These are phyloP conservation scores for Penicillium corylophilum DNA, from an alignment of 2,329 filamentous ascomycete genomes.

Conservation along the genomic window DNA sequence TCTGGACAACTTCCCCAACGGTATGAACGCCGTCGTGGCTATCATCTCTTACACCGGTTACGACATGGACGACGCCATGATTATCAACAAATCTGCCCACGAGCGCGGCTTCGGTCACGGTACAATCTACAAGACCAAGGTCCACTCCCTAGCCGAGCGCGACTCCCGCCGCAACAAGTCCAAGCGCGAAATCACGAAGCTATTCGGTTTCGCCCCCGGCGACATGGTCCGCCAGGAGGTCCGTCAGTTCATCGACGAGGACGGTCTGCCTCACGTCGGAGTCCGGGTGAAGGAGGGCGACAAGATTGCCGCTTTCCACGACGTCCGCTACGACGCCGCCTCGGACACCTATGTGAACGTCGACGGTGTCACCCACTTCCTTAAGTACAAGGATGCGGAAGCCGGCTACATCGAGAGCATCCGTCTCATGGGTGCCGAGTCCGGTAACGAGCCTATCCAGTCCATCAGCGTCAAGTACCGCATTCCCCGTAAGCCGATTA, in stretches of 20 bases:
- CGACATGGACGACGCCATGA: constrained; percentile 99
- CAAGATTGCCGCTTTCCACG: constrained; percentile 85
- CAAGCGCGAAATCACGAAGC: constrained; percentile 69
- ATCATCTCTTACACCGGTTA: constrained; percentile 99
- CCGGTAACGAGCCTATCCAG: constrained; percentile 78
- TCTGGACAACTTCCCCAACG: constrained; percentile 97
- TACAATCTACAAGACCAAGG: constrained; percentile 97
- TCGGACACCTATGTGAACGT: constrained; percentile 78
- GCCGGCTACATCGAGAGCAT: constrained; percentile 89
- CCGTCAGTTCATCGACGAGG: constrained; percentile 74
- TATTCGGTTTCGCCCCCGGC: constrained; percentile 87
- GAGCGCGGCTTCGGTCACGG: constrained; percentile 95
- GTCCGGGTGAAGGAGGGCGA: constrained; percentile 76
- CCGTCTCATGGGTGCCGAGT: constrained; percentile 81
- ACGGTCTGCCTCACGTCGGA: constrained; percentile 82
- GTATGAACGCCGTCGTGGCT: constrained; percentile 90
- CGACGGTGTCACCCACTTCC: constrained; percentile 80
- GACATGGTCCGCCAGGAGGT: constrained; percentile 69
- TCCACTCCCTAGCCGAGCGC: constrained; percentile 81
- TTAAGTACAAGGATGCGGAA: constrained; percentile 93
- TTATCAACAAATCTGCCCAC: constrained; percentile 94
- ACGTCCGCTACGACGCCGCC: constrained; percentile 70
- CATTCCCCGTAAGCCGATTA: constrained; percentile 83
- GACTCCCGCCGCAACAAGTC: constrained; percentile 63
- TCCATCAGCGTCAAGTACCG: constrained; percentile 90